Conservation (phyloP, 2,329 filamentous ascomycete species). For the Orbilia blumenaviensis region DNA sequence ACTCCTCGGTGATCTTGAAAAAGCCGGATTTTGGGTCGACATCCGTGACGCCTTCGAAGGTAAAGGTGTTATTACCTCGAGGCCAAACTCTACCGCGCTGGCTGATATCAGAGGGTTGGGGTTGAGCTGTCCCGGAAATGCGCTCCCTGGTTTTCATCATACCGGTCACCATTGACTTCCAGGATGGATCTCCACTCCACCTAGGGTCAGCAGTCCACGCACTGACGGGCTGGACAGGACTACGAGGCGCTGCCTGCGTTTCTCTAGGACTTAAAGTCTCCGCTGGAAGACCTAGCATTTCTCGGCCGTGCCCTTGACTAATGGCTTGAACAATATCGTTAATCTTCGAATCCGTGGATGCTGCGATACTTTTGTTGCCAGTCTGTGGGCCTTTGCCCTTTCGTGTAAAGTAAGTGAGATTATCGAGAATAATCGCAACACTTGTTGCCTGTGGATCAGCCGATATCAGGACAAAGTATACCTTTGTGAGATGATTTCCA, state of each 20-base stretch:
- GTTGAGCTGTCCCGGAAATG: background rate
- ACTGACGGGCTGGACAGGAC: background rate
- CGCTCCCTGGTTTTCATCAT: no score
- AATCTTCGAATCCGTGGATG: constrained; percentile 3
- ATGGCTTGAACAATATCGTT: constrained; percentile 27
- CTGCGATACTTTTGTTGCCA: constrained; percentile 18
- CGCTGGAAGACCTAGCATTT: background rate
- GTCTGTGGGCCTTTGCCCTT: constrained; percentile 38
- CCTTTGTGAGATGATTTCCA: constrained; percentile 26
- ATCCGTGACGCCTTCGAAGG: background rate
- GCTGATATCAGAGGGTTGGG: background rate
- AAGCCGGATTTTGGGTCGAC: constrained; percentile 18
- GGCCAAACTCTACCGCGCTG: background rate
- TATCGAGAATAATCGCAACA: constrained; percentile 25
- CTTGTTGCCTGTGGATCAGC: constrained; percentile 14
- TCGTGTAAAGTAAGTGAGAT: constrained; percentile 37
- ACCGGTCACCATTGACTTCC: background rate
- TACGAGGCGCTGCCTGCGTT: background rate
- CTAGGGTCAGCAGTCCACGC: background rate
- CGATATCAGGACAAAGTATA: constrained; percentile 31
- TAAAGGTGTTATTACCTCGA: constrained; percentile 19
- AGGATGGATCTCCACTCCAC: no score
- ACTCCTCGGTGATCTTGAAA: background rate
- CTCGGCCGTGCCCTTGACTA: background rate
- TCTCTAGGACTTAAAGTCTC: background rate